These are phyloP conservation scores for Hymenoscyphus salicellus DNA, from an alignment of 2,329 filamentous ascomycete genomes.

Conservation along the genomic window DNA sequence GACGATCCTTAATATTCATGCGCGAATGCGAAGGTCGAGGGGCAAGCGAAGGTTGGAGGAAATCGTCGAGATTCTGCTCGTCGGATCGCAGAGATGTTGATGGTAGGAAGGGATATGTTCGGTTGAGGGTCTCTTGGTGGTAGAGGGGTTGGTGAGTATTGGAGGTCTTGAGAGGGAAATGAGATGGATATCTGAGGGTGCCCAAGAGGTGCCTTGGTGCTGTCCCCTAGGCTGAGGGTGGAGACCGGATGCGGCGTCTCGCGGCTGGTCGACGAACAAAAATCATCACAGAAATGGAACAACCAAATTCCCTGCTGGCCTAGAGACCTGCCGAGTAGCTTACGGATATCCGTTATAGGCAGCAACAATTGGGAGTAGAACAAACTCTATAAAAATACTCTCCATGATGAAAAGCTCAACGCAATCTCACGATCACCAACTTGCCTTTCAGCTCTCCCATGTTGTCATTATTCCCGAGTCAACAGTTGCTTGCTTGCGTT, in stretches of 20 bases:
- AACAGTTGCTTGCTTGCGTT: too few relatives aligned
- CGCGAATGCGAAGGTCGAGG: neutral
- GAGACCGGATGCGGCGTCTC: neutral
- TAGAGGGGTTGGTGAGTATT: neutral
- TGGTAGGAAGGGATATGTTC: neutral
- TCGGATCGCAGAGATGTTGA: neutral
- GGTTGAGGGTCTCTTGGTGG: neutral
- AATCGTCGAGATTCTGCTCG: neutral
- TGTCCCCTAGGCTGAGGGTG: neutral
- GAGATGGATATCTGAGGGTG: slow-evolving; percentile 1
- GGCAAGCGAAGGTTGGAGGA: neutral
- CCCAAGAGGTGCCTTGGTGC: neutral
- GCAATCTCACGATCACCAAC: too few relatives aligned
- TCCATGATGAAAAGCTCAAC: too few relatives aligned
- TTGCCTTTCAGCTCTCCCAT: too few relatives aligned
- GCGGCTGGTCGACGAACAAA: neutral
- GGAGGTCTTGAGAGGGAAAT: neutral
- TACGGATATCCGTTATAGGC: neutral
- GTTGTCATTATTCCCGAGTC: too few relatives aligned
- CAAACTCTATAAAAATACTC: too few relatives aligned
- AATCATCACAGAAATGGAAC: neutral
- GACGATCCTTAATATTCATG: slow-evolving; percentile 5
- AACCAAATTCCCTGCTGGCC: neutral
- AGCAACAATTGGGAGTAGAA: too few relatives aligned
- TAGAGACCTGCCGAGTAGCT: neutral